Evolutionary conservation across 2,329 filamentous ascomycete genomes (phyloP).

Genomic region (Gremmenia infestans): DNA sequence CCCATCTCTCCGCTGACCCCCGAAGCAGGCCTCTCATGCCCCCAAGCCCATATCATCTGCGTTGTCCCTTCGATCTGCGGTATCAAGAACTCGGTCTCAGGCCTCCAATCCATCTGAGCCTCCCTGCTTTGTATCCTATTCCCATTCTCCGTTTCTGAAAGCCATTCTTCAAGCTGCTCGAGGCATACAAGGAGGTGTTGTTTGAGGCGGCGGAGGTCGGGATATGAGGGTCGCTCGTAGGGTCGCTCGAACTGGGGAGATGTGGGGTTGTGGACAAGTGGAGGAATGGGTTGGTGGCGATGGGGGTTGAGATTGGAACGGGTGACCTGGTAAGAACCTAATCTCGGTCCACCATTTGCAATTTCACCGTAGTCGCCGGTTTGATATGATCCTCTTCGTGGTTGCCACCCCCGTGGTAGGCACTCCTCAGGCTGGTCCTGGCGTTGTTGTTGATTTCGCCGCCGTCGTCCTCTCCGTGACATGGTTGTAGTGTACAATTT

Average conservation of each 20-base stretch:
- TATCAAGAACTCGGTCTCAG: conserved; percentile 15
- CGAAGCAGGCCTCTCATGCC: background rate
- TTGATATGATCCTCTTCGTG: conserved; percentile 7
- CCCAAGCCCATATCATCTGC: background rate
- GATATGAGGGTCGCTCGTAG: no score
- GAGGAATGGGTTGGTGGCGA: no score
- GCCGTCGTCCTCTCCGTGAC: background rate
- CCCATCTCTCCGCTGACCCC: no score
- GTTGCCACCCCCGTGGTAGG: background rate
- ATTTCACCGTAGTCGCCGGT: background rate
- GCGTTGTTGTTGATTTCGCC: background rate
- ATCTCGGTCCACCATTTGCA: no score
- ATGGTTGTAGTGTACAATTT: background rate
- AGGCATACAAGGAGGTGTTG: no score
- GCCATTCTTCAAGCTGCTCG: background rate
- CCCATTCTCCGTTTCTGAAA: background rate
- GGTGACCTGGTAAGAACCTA: no score
- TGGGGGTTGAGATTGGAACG: no score
- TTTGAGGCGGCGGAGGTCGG: no score
- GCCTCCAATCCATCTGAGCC: conserved; percentile 27
- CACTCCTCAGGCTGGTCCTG: background rate
- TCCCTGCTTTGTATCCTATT: conserved; percentile 13
- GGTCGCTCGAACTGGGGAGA: no score
- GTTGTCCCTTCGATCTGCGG: background rate
- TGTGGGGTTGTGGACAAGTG: no score